Evolutionary conservation across 352 stramenopile genomes (phyloP), one percentile per base, ranked within the genome.

Genomic region (Phytopythium helicoides): DNA sequence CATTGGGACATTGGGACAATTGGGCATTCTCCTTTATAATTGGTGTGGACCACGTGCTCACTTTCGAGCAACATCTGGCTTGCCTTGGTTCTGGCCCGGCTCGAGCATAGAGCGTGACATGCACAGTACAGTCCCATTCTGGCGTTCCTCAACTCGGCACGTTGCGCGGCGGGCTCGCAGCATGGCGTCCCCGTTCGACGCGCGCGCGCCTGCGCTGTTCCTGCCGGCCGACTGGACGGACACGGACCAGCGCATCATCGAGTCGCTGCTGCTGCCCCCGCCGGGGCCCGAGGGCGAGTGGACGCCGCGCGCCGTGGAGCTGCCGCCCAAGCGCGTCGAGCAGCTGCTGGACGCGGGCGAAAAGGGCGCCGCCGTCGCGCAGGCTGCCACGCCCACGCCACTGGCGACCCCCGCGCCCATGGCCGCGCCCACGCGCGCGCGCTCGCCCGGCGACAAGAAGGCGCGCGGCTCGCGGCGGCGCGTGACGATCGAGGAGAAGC

Each of bases 201-300:
- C 31, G 16, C 40, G 6, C 3, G 33, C 25, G 2, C 34, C 54
- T 39, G 39, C 28, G 34, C 23, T 60, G 47, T 54, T 66, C 48
- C 56, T 79, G 3, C 68, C 68, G 10, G 58, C 69, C 37, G 56
- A 71, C 47, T 79, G 68, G 68, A 75, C 52, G 47, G 58, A 73
- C 45, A 71, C 58, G 12, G 68, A 79, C 47, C 68, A 79, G 47
- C 62, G 64, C 51, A 79, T 79, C 56, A 68, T 79, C 52, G 71
- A 81, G 59, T 71, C 41, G 15, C 45, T 81, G 40, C 41, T 81
- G 47, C 62, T 76, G 38, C n/a, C 60, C n/a, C n/a, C n/a, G n/a
- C n/a, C n/a, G n/a, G n/a, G n/a, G 19, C 37, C 44, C 16, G 12
- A 44, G 39, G 10, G 21, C 40, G n/a, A n/a, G n/a, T n/a, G 25